Evolutionary conservation across 371 early-diverging fungal species (phyloP).

Genomic region (Mortierella sp.): DNA sequence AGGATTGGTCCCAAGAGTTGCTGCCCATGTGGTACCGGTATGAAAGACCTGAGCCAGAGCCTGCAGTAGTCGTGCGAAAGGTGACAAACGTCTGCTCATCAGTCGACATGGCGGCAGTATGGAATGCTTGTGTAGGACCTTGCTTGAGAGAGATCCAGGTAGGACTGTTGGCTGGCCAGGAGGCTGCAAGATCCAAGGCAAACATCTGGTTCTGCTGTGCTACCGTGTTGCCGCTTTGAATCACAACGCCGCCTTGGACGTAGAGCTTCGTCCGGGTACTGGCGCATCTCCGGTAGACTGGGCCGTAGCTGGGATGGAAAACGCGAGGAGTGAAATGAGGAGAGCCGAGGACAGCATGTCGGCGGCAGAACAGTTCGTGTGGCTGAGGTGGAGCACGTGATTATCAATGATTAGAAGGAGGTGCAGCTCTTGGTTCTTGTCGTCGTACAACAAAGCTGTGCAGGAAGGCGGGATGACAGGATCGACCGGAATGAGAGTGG

Average conservation of each 20-base stretch:
- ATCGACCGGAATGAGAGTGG: no score
- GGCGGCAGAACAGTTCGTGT: no score
- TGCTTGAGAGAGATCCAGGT: conserved; percentile 12
- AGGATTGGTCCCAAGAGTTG: conserved; percentile 10
- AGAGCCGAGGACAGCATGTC: no score
- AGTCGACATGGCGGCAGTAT: conserved; percentile 7
- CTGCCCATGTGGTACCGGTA: conserved; percentile 6
- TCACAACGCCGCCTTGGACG: conserved; percentile 14
- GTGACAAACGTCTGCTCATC: conserved; percentile 6
- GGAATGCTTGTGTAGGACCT: conserved; percentile 11
- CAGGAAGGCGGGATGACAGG: no score
- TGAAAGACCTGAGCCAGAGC: conserved; percentile 2
- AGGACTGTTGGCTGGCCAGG: conserved; percentile 10
- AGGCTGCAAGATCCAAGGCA: conserved; percentile 6
- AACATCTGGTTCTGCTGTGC: conserved; percentile 25
- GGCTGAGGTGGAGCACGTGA: no score
- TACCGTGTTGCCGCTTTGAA: conserved; percentile 8
- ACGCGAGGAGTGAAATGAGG: no score
- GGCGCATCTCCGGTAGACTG: no score
- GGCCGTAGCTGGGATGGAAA: no score
- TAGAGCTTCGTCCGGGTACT: conserved; percentile 7
- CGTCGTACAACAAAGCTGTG: no score
- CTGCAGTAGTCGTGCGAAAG: not conserved
- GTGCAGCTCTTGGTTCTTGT: no score
- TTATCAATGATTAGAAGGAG: no score